phyloP scores from a whole-genome alignment of 1,284 basidiomycete genomes.

The Sphagnurus paluster region DNA sequence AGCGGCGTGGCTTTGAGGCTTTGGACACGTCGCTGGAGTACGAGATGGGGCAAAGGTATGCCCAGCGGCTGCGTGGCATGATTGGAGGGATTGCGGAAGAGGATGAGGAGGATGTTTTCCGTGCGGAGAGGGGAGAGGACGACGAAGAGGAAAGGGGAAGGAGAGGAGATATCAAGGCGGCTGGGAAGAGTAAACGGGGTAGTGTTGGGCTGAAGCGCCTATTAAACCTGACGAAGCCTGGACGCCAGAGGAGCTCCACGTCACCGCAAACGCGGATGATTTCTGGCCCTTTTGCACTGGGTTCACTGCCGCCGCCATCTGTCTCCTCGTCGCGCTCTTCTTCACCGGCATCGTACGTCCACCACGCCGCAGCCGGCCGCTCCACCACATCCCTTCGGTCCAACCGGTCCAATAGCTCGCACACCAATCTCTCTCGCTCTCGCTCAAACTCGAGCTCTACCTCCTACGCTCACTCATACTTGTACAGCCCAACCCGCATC shows the following conservation, averaged over 20 bases:
- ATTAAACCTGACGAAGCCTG: conserved; percentile 31
- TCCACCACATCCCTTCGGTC: conserved; percentile 18
- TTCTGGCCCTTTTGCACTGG: conserved; percentile 42
- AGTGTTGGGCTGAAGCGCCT: conserved; percentile 30
- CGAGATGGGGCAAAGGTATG: conserved; percentile 15
- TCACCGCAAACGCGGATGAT: conserved; percentile 4
- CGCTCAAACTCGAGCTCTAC: conserved; percentile 15
- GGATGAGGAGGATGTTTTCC: conserved; percentile 5
- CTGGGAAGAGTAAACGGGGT: conserved; percentile 5
- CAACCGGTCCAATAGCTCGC: conserved; percentile 1
- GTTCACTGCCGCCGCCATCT: conserved; percentile 23
- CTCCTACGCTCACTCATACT: conserved; percentile 6
- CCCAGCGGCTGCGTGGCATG: conserved; percentile 1
- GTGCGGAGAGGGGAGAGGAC: neutral
- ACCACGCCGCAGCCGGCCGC: conserved; percentile 8
- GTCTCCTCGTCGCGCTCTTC: conserved; percentile 9
- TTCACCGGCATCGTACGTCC: neutral
- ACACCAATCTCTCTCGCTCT: conserved; percentile 5
- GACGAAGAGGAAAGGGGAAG: neutral
- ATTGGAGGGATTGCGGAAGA: conserved; percentile 15
- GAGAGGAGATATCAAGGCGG: too few relatives aligned
- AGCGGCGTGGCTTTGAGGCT: conserved; percentile 10
- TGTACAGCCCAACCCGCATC: neutral
- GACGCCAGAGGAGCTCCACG: neutral
- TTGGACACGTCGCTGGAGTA: conserved; percentile 17